These are phyloP conservation scores for Theobroma cacao DNA, from an alignment of 345 rosid genomes.

Conservation along the genomic window DNA sequence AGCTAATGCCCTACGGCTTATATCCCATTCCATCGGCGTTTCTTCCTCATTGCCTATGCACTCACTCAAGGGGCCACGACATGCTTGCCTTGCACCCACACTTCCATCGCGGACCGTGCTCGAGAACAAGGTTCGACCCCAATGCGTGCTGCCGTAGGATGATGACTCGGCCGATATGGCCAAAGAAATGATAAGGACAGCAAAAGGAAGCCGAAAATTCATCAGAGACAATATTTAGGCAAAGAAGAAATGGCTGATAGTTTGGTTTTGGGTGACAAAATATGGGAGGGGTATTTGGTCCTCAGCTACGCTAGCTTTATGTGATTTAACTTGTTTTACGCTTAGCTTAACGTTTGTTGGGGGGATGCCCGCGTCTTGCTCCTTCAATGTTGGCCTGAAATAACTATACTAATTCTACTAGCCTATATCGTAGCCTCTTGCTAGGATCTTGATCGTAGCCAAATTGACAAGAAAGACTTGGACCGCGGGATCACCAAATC, in stretches of 20 bases:
- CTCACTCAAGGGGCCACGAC: background rate
- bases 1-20: conserved; percentile 15
- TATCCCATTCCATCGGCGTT: conserved; percentile 1
- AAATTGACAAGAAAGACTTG: background rate
- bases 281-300: background rate
- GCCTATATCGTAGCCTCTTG: background rate
- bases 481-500: no score
- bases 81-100: background rate
- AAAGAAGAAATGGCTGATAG: background rate
- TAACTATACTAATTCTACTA: background rate
- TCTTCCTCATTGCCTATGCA: conserved; percentile 12
- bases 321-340: background rate
- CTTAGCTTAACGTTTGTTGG: background rate
- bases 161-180: background rate
- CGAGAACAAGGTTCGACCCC: background rate
- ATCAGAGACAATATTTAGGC: background rate
- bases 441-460: background rate
- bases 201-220: background rate
- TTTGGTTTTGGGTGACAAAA: background rate
- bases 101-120: background rate
- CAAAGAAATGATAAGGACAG: background rate
- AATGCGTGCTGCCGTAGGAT: background rate
- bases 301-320: background rate
- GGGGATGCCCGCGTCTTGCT: conserved; percentile 10
- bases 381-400: background rate